Percentiles rank a stretch among this genome's conserved stretches.
Evolutionary conservation across 2,329 filamentous ascomycete genomes (phyloP).

Genomic region (Cladobotryum protrusum): DNA sequence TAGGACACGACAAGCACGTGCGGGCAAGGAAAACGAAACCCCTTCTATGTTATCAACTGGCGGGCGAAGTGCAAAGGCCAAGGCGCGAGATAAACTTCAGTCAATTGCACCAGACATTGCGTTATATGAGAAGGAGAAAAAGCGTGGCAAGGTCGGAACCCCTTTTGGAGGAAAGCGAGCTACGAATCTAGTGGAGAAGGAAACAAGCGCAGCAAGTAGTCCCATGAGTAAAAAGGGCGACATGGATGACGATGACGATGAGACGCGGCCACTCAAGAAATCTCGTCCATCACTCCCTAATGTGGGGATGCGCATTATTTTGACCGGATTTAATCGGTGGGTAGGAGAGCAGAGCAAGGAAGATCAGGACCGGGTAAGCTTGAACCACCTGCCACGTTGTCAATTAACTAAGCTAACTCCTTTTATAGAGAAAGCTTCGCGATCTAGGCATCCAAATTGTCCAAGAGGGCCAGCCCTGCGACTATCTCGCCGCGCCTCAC

Average conservation of each 20-base stretch:
- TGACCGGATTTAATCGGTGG: constrained; percentile 85
- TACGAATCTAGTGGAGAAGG: constrained; percentile 51
- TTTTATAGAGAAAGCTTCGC: constrained; percentile 65
- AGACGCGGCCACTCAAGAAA: constrained; percentile 51
- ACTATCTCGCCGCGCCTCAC: constrained; percentile 80
- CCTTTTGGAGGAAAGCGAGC: constrained; percentile 60
- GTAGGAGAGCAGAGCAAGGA: constrained; percentile 65
- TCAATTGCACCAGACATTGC: constrained; percentile 77
- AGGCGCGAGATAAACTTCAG: constrained; percentile 71
- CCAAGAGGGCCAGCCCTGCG: constrained; percentile 67
- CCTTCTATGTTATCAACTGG: constrained; percentile 61
- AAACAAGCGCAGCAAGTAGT: constrained; percentile 34
- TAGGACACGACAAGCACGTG: constrained; percentile 38
- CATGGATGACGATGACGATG: constrained; percentile 25
- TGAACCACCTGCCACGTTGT: neutral
- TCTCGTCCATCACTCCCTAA: constrained; percentile 54
- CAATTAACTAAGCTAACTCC: constrained; percentile 15
- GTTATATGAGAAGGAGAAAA: constrained; percentile 89
- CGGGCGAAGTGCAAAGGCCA: constrained; percentile 81
- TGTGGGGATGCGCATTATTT: constrained; percentile 66
- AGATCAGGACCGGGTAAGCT: constrained; percentile 69
- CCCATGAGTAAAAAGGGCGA: constrained; percentile 34
- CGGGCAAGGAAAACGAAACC: constrained; percentile 77
- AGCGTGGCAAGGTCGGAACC: constrained; percentile 52
- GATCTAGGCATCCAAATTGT: constrained; percentile 77